Evolutionary conservation across 345 rosid species (phyloP), one percentile per base, ranked within the genome.

Genomic region (Pelargonium nanum): DNA sequence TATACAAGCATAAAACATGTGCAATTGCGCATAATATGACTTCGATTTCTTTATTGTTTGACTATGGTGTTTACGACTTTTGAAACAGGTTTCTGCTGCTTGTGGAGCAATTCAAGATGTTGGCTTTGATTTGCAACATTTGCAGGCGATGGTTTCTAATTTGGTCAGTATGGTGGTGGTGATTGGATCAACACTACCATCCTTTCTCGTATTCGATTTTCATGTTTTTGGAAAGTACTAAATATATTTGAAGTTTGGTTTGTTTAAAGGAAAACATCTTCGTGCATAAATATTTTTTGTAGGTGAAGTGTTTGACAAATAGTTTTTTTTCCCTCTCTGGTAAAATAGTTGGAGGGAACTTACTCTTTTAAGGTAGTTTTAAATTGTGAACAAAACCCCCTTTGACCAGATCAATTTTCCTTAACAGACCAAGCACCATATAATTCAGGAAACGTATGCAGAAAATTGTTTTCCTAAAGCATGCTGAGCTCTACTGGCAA

Each of bases 41-140:
- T n/a, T 26, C 5, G 50, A 20, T 62, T 62, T 23, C 50, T 23
- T 32, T 26, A 19, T 19, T 26, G 30, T 25, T 2, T 52, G 67
- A 51, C 21, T 59, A 34, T 34, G 24, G 34, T 44, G 57, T 30
- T 56, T 50, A 48, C 48, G 12, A 52, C 48, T 65, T 53, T 57
- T 63, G 56, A 61, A 44, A 71, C 88, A 93, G 99, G 88, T 93
- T 54, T 77, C 73, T 67, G 75, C 72, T 63, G 81, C 94, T 71
- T 68, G 75, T 62, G 75, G 69, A 34, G 85, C 80, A 78, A 76
- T 93, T 63, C 66, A 77, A 57, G 79, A 72, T 26, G 82, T 89
- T 59, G 89, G 83, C 58, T 68, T 65, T 77, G 83, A 80, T 40
- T 75, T 93, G 81, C 76, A 70, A 24, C 77, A 78, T 28, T 71